A percentile compares a stretch with the other conserved stretches of the same genome.
These are phyloP conservation scores for Dendrobium catenatum DNA, from an alignment of 106 monocot genomes.

Conservation along the genomic window DNA sequence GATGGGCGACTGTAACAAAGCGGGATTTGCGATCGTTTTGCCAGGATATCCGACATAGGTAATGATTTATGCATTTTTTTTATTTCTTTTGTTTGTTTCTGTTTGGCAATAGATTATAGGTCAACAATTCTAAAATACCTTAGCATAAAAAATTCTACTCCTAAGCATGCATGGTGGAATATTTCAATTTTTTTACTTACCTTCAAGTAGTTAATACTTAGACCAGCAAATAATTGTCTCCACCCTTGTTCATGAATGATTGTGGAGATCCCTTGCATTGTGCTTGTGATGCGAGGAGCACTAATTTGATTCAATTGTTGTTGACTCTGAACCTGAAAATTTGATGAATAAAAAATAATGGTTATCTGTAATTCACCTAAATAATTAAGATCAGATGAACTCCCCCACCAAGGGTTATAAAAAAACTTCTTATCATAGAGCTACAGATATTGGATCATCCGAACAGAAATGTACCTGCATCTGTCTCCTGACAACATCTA, in stretches of 20 bases:
- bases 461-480: slow-evolving; percentile 56
- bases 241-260: slow-evolving; percentile 59
- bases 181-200: slow-evolving; percentile 23
- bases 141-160: too few relatives aligned
- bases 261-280: slow-evolving; percentile 43
- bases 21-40: too few relatives aligned
- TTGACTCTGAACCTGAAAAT: slow-evolving; percentile 56
- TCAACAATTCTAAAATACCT: too few relatives aligned
- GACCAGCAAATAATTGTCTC: slow-evolving; percentile 75
- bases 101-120: too few relatives aligned
- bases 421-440: background rate
- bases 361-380: background rate
- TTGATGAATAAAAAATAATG: background rate
- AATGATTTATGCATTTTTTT: too few relatives aligned
- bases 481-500: slow-evolving; percentile 88
- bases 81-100: too few relatives aligned
- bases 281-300: slow-evolving; percentile 5
- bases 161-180: background rate
- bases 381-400: too few relatives aligned
- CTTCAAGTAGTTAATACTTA: slow-evolving; percentile 88
- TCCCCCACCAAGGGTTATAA: too few relatives aligned
- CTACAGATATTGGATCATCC: background rate
- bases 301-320: slow-evolving; percentile 11
- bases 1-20: too few relatives aligned
- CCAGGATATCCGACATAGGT: too few relatives aligned